Evolutionary conservation across 2,329 filamentous ascomycete species (phyloP), one percentile per base, ranked within the genome.

Genomic region (Ciborinia camelliae): DNA sequence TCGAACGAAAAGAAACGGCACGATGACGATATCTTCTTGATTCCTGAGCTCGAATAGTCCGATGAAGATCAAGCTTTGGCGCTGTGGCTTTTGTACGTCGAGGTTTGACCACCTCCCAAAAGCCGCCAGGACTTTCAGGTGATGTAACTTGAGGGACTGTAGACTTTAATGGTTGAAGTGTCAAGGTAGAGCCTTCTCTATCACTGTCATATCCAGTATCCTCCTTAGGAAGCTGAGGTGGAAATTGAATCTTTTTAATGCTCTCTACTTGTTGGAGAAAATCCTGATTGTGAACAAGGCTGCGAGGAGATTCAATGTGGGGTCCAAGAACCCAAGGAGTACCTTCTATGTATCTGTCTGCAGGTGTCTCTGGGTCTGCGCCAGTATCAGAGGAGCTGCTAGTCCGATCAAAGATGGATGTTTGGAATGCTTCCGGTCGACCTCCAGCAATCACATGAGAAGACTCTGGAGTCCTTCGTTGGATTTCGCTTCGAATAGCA

Each of bases 331-430:
- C 69, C 70, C 71, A 75, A 10, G 72, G 68, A 7, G 68, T 68
- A 18, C 65, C 66, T 2, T 63, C 75, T 74, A 64, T 75, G 7
- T 65, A 65, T 23, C 55, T 67, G 15, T 71, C 65, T 10, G 53
- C 77, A 10, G 78, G 76, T 0, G 77, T 79, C n/a, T 77, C 76
- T 0, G 80, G 79, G 30, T 63, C 61, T 4, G 26, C 32, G 28
- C 80, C 79, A 6, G 77, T 77, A 65, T 82, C 81, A 0, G 82
- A 84, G 9, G 79, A 73, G 65, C 78, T 82, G 66, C 79, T 82
- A 4, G 78, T 77, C 26, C 80, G 77, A 66, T 84, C 82, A 64
- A 84, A 84, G 1, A 84, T 80, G 0, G 81, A 84, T 0, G 75
- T 71, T 37, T 78, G 75, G 37, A 74, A 72, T 7, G 72, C 68